phyloP scores from a whole-genome alignment of 1,139 yeast species.

The Suhomyces panamericanus region DNA sequence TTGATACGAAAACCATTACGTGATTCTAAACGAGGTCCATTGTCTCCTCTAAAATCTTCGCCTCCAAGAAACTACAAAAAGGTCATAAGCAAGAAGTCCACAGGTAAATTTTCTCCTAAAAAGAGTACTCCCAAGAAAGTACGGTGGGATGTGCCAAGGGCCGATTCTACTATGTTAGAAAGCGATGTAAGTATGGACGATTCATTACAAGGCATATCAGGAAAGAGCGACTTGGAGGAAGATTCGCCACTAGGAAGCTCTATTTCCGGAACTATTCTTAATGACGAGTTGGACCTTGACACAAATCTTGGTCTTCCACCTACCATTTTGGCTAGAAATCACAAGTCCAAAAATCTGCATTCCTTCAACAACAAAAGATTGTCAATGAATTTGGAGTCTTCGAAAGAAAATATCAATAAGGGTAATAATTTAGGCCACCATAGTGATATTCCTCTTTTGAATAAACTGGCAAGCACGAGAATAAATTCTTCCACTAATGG shows the following conservation, averaged over 20 bases:
- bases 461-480: slow-evolving; percentile 37
- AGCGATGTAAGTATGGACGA: slow-evolving; percentile 29
- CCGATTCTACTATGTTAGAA: slow-evolving; percentile 31
- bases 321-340: not conserved
- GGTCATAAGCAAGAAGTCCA: slow-evolving; percentile 16
- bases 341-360: not conserved
- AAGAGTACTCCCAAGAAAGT: slow-evolving; percentile 29
- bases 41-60: slow-evolving; percentile 33
- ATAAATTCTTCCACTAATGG: slow-evolving; percentile 13
- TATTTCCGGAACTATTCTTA: slow-evolving; percentile 15
- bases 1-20: slow-evolving; percentile 2
- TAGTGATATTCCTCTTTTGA: slow-evolving; percentile 27
- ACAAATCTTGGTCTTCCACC: slow-evolving; percentile 38
- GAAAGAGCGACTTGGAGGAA: slow-evolving; percentile 29
- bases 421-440: not conserved
- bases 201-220: slow-evolving; percentile 8
- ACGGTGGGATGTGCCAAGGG: slow-evolving; percentile 40
- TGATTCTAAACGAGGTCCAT: slow-evolving; percentile 27
- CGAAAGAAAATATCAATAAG: slow-evolving; percentile 7
- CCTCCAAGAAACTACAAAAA: slow-evolving; percentile 30
- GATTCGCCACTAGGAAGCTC: slow-evolving; percentile 29
- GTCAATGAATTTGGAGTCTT: slow-evolving; percentile 17
- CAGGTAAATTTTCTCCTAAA: slow-evolving; percentile 14
- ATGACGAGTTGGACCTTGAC: slow-evolving; percentile 34
- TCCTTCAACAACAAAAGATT: slow-evolving; percentile 17